A percentile compares a stretch with the other conserved stretches of the same genome.
phyloP scores from a whole-genome alignment of 2,329 filamentous ascomycete species.

The Trichophyton mentagrophytes region DNA sequence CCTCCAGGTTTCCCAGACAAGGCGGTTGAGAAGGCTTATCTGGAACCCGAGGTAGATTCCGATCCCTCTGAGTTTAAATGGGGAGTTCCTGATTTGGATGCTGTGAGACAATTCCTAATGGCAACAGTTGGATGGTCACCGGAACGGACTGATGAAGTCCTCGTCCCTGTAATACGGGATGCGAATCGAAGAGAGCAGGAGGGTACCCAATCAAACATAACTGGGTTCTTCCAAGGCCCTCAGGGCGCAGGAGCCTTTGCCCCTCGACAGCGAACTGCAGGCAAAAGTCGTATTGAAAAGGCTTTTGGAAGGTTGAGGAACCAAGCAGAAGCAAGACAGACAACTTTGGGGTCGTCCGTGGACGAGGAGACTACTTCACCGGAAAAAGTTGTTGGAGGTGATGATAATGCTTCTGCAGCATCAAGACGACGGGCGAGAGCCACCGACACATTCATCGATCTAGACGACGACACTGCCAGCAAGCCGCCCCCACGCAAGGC shows the following conservation, averaged over 20 bases:
- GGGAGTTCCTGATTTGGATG: conserved; percentile 87
- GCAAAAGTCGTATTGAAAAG: conserved; percentile 61
- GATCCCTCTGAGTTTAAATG: conserved; percentile 74
- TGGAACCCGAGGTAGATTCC: conserved; percentile 71
- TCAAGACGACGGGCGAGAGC: background rate
- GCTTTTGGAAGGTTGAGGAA: conserved; percentile 57
- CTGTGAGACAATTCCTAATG: conserved; percentile 74
- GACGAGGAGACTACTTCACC: background rate
- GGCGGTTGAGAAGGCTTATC: conserved; percentile 70
- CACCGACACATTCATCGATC: background rate
- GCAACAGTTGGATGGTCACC: conserved; percentile 82
- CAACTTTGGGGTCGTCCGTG: background rate
- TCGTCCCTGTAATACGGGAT: conserved; percentile 87
- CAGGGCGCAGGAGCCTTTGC: conserved; percentile 50
- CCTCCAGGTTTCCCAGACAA: conserved; percentile 65
- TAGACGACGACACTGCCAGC: background rate
- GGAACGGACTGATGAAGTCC: conserved; percentile 85
- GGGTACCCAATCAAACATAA: conserved; percentile 93
- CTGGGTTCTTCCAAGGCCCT: conserved; percentile 71
- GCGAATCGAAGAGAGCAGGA: conserved; percentile 83
- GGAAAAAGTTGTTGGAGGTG: background rate
- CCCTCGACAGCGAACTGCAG: conserved; percentile 49
- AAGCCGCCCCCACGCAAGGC: background rate
- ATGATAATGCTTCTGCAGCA: background rate
- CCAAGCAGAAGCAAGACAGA: conserved; percentile 32